Conservation (phyloP, 129 eudicot species). For the Helianthus tuberosus region DNA sequence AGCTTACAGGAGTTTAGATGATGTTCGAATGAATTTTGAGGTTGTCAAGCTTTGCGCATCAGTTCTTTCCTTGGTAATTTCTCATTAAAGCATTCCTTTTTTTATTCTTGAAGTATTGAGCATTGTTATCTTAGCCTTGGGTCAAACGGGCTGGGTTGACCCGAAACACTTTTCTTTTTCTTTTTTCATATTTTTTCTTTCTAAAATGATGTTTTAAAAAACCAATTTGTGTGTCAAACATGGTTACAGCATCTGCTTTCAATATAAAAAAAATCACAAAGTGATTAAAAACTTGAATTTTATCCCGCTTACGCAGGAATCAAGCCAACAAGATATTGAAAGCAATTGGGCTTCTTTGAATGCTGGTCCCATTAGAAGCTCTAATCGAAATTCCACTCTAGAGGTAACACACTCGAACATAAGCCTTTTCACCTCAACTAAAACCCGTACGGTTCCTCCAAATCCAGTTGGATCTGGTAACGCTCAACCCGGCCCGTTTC, state of each 20-base stretch:
- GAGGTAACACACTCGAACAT: constrained; percentile 30
- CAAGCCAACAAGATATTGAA: constrained; percentile 64
- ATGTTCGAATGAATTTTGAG: no score
- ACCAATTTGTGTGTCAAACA: not conserved
- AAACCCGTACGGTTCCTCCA: constrained; percentile 20
- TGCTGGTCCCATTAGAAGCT: not conserved
- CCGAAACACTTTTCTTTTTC: no score
- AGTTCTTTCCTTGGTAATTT: constrained; percentile 84
- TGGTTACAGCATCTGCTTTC: not conserved
- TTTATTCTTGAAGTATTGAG: not conserved
- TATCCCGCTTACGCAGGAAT: constrained; percentile 57
- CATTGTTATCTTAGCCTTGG: not conserved
- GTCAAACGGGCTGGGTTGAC: not conserved
- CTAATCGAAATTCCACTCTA: constrained; percentile 33
- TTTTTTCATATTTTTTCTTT: no score
- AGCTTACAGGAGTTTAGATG: no score
- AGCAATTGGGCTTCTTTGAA: constrained; percentile 68
- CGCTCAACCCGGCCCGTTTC: constrained; percentile 41
- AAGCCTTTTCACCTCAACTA: constrained; percentile 37
- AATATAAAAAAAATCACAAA: not conserved
- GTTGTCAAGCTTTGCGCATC: no score
- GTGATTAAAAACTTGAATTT: not conserved
- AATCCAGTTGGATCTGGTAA: constrained; percentile 33
- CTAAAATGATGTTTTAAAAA: not conserved
- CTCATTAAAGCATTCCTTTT: constrained; percentile 15